These are phyloP conservation scores for Raffaelea arxii DNA, from an alignment of 2,329 filamentous ascomycete genomes.

Conservation along the genomic window DNA sequence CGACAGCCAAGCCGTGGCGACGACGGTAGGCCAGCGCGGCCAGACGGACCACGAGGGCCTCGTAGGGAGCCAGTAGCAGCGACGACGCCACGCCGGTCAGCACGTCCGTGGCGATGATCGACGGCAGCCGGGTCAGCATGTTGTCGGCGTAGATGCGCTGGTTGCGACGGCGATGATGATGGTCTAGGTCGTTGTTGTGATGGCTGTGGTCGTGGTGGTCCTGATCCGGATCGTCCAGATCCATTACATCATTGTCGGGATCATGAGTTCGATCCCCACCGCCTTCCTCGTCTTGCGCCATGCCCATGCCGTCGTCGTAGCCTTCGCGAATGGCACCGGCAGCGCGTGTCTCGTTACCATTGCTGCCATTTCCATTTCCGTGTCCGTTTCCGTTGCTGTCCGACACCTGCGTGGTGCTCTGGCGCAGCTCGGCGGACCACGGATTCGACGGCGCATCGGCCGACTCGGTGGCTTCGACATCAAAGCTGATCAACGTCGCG, in stretches of 20 bases:
- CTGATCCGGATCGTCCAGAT: neutral
- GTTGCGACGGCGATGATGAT: neutral
- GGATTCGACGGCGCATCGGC: constrained; percentile 39
- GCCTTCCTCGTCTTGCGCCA: neutral
- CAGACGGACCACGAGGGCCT: constrained; percentile 33
- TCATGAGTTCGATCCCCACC: too few relatives aligned
- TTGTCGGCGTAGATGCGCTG: constrained; percentile 26
- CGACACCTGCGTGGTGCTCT: constrained; percentile 31
- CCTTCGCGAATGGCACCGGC: neutral
- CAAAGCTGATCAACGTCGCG: constrained; percentile 50
- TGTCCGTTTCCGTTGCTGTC: too few relatives aligned
- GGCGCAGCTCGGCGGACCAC: constrained; percentile 50
- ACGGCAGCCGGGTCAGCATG: constrained; percentile 39
- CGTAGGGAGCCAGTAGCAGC: constrained; percentile 34
- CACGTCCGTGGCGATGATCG: constrained; percentile 35
- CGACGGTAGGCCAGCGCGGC: constrained; percentile 32
- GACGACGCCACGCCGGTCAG: constrained; percentile 33
- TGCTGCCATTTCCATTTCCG: neutral
- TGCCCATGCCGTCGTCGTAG: neutral
- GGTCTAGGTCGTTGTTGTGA: neutral
- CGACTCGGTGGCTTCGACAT: constrained; percentile 47
- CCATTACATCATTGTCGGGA: too few relatives aligned
- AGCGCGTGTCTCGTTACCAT: too few relatives aligned
- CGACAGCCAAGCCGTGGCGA: constrained; percentile 25
- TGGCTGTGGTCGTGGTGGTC: neutral